Base-by-base conservation (phyloP, 2,329 filamentous ascomycete genomes). In the Colletotrichum salicis region DNA sequence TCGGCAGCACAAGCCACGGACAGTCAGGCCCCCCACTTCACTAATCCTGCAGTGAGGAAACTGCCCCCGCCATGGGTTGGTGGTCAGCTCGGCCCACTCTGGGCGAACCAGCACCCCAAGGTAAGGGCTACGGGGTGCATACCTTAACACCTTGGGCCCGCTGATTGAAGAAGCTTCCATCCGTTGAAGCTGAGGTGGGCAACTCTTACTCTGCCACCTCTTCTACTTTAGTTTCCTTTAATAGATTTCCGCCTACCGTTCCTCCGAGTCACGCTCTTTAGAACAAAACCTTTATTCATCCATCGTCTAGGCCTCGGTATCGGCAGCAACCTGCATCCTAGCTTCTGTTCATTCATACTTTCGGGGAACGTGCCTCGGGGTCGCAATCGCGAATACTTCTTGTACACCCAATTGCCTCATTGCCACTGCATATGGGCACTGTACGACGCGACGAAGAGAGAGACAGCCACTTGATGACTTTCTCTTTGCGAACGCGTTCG, bases 71-170 rank as follows among this genome's bases (percentile, higher is more conserved):
- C 29, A 51, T 51, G 27, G 27, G 27, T 29, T 29, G 27, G 27
- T 55, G 56, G 63, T 51, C 56, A 59, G 68, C 64, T 69, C 58
- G 65, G 65, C 45, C 62, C 62, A 70, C 45, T 33, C 58, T 52
- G 41, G 41, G 65, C 63, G 69, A 71, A 71, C 63, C 62, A 71
- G 69, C 64, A 63, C 33, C 52, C 58, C 55, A 58, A 35, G 8
- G 8, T 48, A 59, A 41, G 15, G 15, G 13, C 37, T 41, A 41
- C 37, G 37, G 15, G 13, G 13, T 41, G 19, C 37, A 15, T 29
- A 29, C 27, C 27, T 29, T 29, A 29, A 61, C 54, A 45, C 48
- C 55, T 48, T 29, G 54, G 41, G 33, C 69, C 65, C 37, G 58
- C 52, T 29, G 64, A 29, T 45, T 29, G 29, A 59, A 63, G 41